Conservation (phyloP, 495 filamentous ascomycete genomes). For the Xylaria venustula region DNA sequence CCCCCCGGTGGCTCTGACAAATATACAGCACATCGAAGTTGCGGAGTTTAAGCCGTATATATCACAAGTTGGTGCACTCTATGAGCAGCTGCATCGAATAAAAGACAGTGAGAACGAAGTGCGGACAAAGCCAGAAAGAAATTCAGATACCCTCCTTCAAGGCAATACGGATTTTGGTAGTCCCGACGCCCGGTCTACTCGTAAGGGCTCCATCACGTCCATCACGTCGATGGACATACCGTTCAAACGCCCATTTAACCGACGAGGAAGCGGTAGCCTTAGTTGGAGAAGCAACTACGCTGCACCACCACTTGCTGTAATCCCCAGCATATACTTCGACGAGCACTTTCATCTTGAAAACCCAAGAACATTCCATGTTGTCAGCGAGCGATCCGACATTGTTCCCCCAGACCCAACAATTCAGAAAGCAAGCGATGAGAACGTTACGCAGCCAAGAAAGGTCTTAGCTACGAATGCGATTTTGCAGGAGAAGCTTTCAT, state of each 20-base stretch:
- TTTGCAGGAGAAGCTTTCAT: slow-evolving; percentile 82
- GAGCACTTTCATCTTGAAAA: slow-evolving; percentile 81
- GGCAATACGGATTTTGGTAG: slow-evolving; percentile 12
- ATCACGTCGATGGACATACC: slow-evolving; percentile 29
- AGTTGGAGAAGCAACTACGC: slow-evolving; percentile 29
- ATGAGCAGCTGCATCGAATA: slow-evolving; percentile 67
- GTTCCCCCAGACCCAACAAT: slow-evolving; percentile 54
- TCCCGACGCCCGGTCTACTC: slow-evolving; percentile 14
- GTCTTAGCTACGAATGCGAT: slow-evolving; percentile 83
- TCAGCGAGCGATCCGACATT: slow-evolving; percentile 80
- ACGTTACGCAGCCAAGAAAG: slow-evolving; percentile 59
- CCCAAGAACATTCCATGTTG: slow-evolving; percentile 78
- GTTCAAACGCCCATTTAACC: slow-evolving; percentile 29
- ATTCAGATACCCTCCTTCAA: slow-evolving; percentile 37
- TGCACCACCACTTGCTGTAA: slow-evolving; percentile 69
- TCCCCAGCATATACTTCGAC: slow-evolving; percentile 77
- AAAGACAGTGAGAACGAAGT: slow-evolving; percentile 56
- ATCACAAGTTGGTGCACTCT: slow-evolving; percentile 65
- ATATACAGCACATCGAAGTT: not conserved
- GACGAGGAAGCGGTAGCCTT: slow-evolving; percentile 35
- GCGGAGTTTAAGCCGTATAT: slow-evolving; percentile 70
- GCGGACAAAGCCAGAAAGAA: slow-evolving; percentile 27
- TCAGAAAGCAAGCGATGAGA: slow-evolving; percentile 52
- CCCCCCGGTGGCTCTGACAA: slow-evolving; percentile 58
- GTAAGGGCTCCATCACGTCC: slow-evolving; percentile 25